Percentiles rank a stretch among this genome's conserved stretches.
These are phyloP conservation scores for Candida ascalaphidarum DNA, from an alignment of 805 yeast genomes.

Conservation along the genomic window DNA sequence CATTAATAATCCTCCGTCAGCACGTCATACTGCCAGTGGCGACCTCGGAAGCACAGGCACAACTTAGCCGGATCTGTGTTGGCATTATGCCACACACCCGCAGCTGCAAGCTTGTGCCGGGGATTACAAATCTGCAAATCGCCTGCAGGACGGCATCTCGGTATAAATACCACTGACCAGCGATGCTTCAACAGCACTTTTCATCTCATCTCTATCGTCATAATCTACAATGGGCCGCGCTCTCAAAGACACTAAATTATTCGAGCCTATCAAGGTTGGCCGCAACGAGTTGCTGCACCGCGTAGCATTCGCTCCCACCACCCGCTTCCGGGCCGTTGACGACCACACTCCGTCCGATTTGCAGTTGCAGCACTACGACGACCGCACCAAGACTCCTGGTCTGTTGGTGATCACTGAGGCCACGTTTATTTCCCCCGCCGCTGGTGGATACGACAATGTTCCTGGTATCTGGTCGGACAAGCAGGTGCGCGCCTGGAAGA, in stretches of 20 bases:
- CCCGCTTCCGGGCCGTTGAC: constrained; percentile 14
- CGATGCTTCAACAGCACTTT: too few relatives aligned
- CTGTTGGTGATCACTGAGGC: constrained; percentile 24
- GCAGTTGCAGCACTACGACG: constrained; percentile 17
- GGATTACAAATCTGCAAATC: too few relatives aligned
- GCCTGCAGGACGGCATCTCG: too few relatives aligned
- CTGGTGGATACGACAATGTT: constrained; percentile 33
- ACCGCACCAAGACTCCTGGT: constrained; percentile 23
- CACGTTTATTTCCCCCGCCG: constrained; percentile 18
- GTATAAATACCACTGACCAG: too few relatives aligned
- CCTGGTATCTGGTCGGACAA: constrained; percentile 44
- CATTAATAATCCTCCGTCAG: too few relatives aligned
- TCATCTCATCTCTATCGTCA: too few relatives aligned
- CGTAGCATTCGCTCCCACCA: constrained; percentile 18
- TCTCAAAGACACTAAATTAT: constrained; percentile 15
- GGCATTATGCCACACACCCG: too few relatives aligned
- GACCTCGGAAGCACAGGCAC: too few relatives aligned
- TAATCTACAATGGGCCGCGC: constrained; percentile 2
- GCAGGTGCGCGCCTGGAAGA: constrained; percentile 43
- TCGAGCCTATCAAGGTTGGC: constrained; percentile 28
- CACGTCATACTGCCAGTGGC: too few relatives aligned
- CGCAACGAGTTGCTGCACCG: constrained; percentile 10
- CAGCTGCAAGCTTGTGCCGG: too few relatives aligned
- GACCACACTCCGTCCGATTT: constrained; percentile 20
- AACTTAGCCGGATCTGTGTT: too few relatives aligned